phyloP scores from a whole-genome alignment of 169 alveolate genomes.

The Theileria annulata region DNA sequence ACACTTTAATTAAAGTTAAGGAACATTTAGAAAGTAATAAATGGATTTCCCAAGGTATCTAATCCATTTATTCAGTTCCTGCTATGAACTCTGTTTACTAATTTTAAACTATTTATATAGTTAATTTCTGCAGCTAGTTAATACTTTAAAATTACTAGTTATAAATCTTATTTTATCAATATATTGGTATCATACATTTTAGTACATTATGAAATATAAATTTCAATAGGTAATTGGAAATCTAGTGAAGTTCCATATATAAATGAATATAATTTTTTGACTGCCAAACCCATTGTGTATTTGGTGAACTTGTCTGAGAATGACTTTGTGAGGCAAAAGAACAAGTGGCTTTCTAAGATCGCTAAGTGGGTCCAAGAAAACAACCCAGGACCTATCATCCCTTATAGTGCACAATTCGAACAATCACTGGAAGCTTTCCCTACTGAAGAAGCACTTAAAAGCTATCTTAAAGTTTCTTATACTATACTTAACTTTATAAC shows the following conservation, averaged over 20 bases:
- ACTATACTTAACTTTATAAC: background rate
- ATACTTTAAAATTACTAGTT: background rate
- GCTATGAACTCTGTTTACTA: background rate
- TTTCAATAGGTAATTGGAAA: constrained; percentile 81
- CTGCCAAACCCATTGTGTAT: constrained; percentile 99
- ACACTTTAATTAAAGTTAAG: constrained; percentile 84
- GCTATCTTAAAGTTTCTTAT: constrained; percentile 73
- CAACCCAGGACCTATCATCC: constrained; percentile 97
- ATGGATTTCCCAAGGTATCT: constrained; percentile 84
- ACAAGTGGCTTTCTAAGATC: constrained; percentile 94
- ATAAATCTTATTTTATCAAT: background rate
- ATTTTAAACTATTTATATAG: background rate
- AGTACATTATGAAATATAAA: background rate
- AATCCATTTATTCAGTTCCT: background rate
- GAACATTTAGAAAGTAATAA: constrained; percentile 85
- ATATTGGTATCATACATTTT: background rate
- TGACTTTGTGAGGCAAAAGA: constrained; percentile 95
- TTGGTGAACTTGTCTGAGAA: constrained; percentile 92
- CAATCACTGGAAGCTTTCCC: constrained; percentile 85
- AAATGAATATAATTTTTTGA: constrained; percentile 91
- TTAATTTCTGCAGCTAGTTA: too few relatives aligned
- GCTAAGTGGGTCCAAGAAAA: constrained; percentile 95
- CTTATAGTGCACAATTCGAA: constrained; percentile 97
- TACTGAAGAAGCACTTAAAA: constrained; percentile 82
- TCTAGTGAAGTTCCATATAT: constrained; percentile 88